Evolutionary conservation across 2,329 filamentous ascomycete species (phyloP).

Genomic region (Fusarium gaditjirri): DNA sequence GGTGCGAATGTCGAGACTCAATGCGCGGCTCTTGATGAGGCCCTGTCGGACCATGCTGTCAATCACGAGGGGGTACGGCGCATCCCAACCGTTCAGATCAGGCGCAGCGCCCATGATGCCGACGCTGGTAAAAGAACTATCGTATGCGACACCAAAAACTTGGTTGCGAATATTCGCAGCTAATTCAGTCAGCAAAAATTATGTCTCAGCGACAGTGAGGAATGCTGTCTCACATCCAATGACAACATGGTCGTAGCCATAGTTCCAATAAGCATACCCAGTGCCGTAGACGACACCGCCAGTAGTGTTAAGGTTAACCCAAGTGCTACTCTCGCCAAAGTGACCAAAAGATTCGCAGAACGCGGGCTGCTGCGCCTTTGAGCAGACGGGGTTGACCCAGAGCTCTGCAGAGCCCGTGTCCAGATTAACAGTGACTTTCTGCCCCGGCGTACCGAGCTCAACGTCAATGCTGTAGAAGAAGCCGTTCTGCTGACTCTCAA

Average conservation of each 20-base stretch:
- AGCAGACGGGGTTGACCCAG: slow-evolving; percentile 56
- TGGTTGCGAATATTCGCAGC: slow-evolving; percentile 49
- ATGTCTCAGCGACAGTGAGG: neutral
- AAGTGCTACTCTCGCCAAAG: slow-evolving; percentile 47
- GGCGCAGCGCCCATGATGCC: slow-evolving; percentile 53
- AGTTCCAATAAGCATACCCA: slow-evolving; percentile 48
- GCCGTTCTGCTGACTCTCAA: slow-evolving; percentile 44
- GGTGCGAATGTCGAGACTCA: slow-evolving; percentile 50
- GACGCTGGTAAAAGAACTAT: slow-evolving; percentile 43
- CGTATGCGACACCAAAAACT: slow-evolving; percentile 51
- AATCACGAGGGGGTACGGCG: slow-evolving; percentile 49
- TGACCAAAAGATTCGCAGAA: slow-evolving; percentile 47
- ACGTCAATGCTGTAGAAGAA: slow-evolving; percentile 55
- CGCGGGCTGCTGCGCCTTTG: slow-evolving; percentile 42
- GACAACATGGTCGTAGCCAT: slow-evolving; percentile 49
- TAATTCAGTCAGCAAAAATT: slow-evolving; percentile 21
- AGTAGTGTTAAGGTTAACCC: slow-evolving; percentile 41
- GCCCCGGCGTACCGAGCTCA: slow-evolving; percentile 51
- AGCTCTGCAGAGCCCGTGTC: slow-evolving; percentile 56
- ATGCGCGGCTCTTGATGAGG: slow-evolving; percentile 52
- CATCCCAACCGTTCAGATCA: slow-evolving; percentile 48
- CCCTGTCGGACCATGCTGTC: slow-evolving; percentile 50
- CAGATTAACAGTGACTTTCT: slow-evolving; percentile 53
- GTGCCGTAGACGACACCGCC: slow-evolving; percentile 47
- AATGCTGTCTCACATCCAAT: slow-evolving; percentile 47